Conservation (phyloP, 2,329 filamentous ascomycete genomes). For the Clonostachys solani region DNA sequence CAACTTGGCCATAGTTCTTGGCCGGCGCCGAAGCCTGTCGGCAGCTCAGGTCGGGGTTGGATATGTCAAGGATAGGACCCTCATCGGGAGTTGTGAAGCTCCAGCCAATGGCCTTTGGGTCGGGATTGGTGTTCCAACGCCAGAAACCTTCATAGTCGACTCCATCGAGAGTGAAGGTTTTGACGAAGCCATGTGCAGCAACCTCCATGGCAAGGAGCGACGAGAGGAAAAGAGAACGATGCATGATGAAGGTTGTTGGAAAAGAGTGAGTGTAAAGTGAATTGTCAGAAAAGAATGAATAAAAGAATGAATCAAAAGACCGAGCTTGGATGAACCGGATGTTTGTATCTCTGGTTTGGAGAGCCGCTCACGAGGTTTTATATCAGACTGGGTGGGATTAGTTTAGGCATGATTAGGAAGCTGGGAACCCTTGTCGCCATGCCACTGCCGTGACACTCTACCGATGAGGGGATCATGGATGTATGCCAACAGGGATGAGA, state of each 20-base stretch:
- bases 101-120: conserved; percentile 29
- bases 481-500: no score
- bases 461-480: no score
- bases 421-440: no score
- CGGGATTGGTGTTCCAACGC: conserved; percentile 19
- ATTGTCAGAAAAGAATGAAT: neutral
- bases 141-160: conserved; percentile 25
- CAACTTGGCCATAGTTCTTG: conserved; percentile 24
- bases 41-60: conserved; percentile 36
- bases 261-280: neutral
- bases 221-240: conserved; percentile 5
- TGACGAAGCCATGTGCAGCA: conserved; percentile 14
- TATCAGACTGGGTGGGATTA: no score
- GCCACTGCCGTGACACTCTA: no score
- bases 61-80: conserved; percentile 39
- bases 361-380: no score
- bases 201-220: conserved; percentile 11
- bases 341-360: no score
- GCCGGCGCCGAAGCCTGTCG: conserved; percentile 25
- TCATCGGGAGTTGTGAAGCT: conserved; percentile 35
- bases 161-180: conserved; percentile 16
- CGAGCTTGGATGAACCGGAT: no score
- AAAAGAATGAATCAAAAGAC: no score
- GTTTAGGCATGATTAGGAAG: no score
- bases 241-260: conserved; percentile 6